A percentile compares a stretch with the other conserved stretches of the same genome.
phyloP scores from a whole-genome alignment of 192 early-diverging fungal species.

The Backusella tuberculispora region DNA sequence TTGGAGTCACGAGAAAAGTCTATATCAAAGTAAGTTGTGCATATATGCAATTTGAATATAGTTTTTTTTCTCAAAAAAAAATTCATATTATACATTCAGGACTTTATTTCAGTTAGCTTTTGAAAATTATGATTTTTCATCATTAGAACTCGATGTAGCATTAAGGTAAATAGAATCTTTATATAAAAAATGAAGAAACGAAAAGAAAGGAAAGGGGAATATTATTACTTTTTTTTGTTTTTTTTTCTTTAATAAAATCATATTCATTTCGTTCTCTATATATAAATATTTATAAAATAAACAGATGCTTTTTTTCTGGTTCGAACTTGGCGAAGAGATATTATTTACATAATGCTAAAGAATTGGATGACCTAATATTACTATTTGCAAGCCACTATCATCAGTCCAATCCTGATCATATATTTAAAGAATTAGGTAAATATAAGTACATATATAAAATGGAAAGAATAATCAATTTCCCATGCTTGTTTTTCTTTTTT shows the following conservation, averaged over 20 bases:
- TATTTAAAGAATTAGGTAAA: neutral
- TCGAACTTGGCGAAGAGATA: neutral
- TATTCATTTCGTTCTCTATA: too few relatives aligned
- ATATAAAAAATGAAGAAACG: neutral
- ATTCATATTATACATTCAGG: neutral
- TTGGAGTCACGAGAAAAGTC: neutral
- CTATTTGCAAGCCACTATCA: neutral
- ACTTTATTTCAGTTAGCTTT: conserved; percentile 10
- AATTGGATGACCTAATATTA: neutral
- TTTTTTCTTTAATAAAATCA: too few relatives aligned
- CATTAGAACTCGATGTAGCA: neutral
- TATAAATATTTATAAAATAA: too few relatives aligned
- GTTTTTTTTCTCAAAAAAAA: neutral
- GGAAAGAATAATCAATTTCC: too few relatives aligned
- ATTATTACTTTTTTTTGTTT: neutral
- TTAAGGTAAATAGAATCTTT: neutral
- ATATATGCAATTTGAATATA: neutral
- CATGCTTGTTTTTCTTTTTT: too few relatives aligned
- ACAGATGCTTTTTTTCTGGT: conserved; percentile 9
- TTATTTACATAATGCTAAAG: neutral
- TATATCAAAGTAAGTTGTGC: neutral
- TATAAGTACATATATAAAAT: too few relatives aligned
- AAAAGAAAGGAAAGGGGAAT: neutral
- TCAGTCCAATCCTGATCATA: neutral
- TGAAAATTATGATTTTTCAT: conserved; percentile 6